phyloP scores from a whole-genome alignment of 371 early-diverging fungal genomes.

The Apophysomyces trapeziformis region DNA sequence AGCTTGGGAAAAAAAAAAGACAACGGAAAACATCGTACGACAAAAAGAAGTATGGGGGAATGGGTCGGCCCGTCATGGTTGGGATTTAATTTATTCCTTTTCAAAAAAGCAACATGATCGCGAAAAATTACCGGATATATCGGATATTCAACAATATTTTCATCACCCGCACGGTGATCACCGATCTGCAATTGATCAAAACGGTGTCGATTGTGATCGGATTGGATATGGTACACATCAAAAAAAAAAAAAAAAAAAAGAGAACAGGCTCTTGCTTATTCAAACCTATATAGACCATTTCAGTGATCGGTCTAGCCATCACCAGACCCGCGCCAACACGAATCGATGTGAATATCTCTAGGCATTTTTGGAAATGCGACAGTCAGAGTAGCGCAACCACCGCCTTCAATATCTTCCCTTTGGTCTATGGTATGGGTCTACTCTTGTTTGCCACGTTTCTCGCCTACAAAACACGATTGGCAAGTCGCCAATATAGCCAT shows the following conservation, averaged over 20 bases:
- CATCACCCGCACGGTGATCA: slow-evolving; percentile 62
- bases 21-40: not conserved
- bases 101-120: slow-evolving; percentile 57
- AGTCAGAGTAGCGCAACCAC: slow-evolving; percentile 26
- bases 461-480: slow-evolving; percentile 62
- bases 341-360: slow-evolving; percentile 42
- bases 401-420: slow-evolving; percentile 34
- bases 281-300: slow-evolving; percentile 38
- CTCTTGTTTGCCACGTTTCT: slow-evolving; percentile 59
- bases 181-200: slow-evolving; percentile 55
- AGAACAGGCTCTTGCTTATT: not conserved
- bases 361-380: slow-evolving; percentile 54
- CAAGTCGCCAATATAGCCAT: slow-evolving; percentile 52
- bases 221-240: slow-evolving; percentile 49
- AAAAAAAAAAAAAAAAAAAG: not conserved
- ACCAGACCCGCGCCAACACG: slow-evolving; percentile 42
- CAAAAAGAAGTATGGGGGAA: not conserved
- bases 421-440: slow-evolving; percentile 45
- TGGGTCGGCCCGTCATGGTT: no score
- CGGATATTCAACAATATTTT: slow-evolving; percentile 66
- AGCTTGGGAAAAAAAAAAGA: no score
- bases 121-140: slow-evolving; percentile 67
- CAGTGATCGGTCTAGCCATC: slow-evolving; percentile 43
- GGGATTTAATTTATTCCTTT: not conserved
- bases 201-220: slow-evolving; percentile 51